Evolutionary conservation across 1,284 basidiomycete genomes (phyloP).

Genomic region (Papiliotrema fonsecae): DNA sequence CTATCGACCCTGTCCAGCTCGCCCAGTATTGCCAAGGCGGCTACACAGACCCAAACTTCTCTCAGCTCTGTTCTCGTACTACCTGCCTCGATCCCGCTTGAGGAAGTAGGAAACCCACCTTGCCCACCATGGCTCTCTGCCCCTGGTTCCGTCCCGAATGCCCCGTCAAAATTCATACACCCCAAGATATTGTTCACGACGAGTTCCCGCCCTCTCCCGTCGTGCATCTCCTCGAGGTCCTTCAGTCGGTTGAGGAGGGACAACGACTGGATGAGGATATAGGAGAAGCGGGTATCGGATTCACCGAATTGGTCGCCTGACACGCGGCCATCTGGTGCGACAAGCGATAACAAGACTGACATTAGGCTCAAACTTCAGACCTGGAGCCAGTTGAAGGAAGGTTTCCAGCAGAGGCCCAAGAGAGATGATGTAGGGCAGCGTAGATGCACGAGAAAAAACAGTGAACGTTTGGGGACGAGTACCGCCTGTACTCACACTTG

Average conservation of each 20-base stretch:
- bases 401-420: conserved; percentile 3
- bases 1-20: conserved; percentile 70
- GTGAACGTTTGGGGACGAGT: neutral
- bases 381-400: neutral
- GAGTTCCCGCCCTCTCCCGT: conserved; percentile 53
- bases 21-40: conserved; percentile 79
- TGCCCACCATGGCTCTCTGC: conserved; percentile 90
- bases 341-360: conserved; percentile 73
- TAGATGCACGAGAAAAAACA: neutral
- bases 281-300: conserved; percentile 84
- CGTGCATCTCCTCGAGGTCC: conserved; percentile 52
- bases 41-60: conserved; percentile 84
- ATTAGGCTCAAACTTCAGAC: neutral
- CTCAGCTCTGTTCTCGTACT: neutral
- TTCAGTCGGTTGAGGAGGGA: conserved; percentile 71
- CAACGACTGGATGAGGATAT: conserved; percentile 76
- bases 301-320: conserved; percentile 88
- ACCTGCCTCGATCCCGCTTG: neutral
- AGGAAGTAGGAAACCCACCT: conserved; percentile 54
- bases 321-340: conserved; percentile 76
- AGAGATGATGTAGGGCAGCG: neutral
- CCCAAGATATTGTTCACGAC: conserved; percentile 68
- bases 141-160: conserved; percentile 76
- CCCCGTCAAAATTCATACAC: conserved; percentile 93
- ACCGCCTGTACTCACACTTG: conserved; percentile 57